These are phyloP conservation scores for Arachis monticola DNA, from an alignment of 331 rosid species.

Conservation along the genomic window DNA sequence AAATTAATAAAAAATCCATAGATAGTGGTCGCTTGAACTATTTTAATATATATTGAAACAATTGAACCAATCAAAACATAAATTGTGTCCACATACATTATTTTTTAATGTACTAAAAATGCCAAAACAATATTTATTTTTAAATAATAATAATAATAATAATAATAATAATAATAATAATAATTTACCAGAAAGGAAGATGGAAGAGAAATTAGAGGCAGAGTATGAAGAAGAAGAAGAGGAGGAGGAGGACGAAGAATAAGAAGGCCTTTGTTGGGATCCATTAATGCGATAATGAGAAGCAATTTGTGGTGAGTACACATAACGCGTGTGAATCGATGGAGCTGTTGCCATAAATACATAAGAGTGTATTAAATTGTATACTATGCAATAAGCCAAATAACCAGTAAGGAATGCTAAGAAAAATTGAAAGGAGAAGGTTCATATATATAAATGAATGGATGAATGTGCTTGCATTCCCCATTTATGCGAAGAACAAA, in stretches of 20 bases:
- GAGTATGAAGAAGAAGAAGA: slow-evolving; percentile 33
- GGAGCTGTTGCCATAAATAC: slow-evolving; percentile 33
- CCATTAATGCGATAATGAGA: slow-evolving; percentile 3
- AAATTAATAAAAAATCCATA: not conserved
- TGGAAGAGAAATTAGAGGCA: slow-evolving; percentile 18
- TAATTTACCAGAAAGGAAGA: slow-evolving; percentile 31
- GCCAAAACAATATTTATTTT: too few species aligned
- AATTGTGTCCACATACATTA: too few species aligned
- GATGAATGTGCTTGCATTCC: not conserved
- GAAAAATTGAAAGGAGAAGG: not conserved
- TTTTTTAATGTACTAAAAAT: too few species aligned
- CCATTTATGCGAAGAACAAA: not conserved
- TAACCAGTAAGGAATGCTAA: not conserved
- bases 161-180: not conserved
- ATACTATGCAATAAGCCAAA: not conserved
- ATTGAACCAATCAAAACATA: too few species aligned
- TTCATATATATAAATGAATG: not conserved
- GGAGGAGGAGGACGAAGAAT: slow-evolving; percentile 31
- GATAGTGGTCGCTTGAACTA: too few species aligned
- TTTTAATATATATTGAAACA: too few species aligned
- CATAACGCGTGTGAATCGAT: slow-evolving; percentile 29
- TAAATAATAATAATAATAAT: not conserved
- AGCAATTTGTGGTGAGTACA: slow-evolving; percentile 24
- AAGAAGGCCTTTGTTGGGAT: slow-evolving; percentile 9
- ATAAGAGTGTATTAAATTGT: not conserved